Evolutionary conservation across 1,284 basidiomycete species (phyloP), one percentile per base, ranked within the genome.

Genomic region (Heterobasidion parviporum): DNA sequence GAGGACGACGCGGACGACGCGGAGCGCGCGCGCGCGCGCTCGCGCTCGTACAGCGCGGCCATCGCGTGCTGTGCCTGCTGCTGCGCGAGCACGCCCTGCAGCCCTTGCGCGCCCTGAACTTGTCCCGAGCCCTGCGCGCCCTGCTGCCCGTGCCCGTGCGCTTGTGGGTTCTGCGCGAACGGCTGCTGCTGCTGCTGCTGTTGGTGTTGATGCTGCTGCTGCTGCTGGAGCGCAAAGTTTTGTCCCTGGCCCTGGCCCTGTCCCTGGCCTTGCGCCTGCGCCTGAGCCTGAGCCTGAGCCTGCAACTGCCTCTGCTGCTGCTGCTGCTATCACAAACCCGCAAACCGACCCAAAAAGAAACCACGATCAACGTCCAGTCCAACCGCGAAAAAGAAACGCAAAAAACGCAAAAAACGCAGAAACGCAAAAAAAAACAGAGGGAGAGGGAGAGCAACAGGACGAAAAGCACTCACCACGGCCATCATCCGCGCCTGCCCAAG

Each of bases 11-110:
- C 48, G 20, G 59, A 60, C 6, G 59, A 53, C 1, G 59, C 32
- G 7, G 59, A 61, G 6, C 59, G 56, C 3, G 26, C 26, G 26
- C 26, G 26, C 26, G 2, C 26, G 26, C 60, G 58, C 16, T 12
- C 12, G 20, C 56, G 49, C 14, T 60, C 61, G 43, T 56, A 62
- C 36, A 53, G 60, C 33, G 57, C 56, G 36, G 43, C 53, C 8
- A 53, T 63, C 43, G 50, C 57, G 6, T 60, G 60, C 46, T 59
- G 61, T 38, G 54, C 33, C 18, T 61, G 60, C 50, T 63, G 59
- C n/a, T 60, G 59, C 6, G 59, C 59, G 8, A 60, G 59, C 41
- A 60, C 55, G 20, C 52, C 53, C 51, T 60, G 59, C 15, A 60
- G 53, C 26, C 59, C 59, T 5, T 26, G 26, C 26, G 33, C 54